A percentile compares a stretch with the other conserved stretches of the same genome.
These are phyloP conservation scores for Pseudocercospora cruenta DNA, from an alignment of 2,329 filamentous ascomycete species.

Conservation along the genomic window DNA sequence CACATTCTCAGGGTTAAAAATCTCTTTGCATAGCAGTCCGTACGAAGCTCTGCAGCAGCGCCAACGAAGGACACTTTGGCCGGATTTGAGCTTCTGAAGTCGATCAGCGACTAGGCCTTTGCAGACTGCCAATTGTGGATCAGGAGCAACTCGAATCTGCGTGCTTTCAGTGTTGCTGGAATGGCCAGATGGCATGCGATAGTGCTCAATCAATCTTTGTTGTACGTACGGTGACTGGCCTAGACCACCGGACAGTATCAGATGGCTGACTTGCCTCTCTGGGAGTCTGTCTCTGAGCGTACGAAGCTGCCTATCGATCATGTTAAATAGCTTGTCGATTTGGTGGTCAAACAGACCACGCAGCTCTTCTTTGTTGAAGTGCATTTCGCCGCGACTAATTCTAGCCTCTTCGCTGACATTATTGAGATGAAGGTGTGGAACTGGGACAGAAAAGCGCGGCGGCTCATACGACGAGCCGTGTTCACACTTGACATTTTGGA, in stretches of 20 bases:
- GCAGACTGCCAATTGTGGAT: slow-evolving; percentile 7
- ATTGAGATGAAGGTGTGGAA: slow-evolving; percentile 50
- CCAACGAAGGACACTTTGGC: neutral
- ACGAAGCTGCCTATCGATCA: slow-evolving; percentile 8
- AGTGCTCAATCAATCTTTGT: slow-evolving; percentile 8
- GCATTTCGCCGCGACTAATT: slow-evolving; percentile 43
- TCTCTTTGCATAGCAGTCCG: slow-evolving; percentile 4
- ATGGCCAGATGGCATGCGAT: neutral
- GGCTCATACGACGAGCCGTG: slow-evolving; percentile 47
- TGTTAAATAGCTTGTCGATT: neutral
- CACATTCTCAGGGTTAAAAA: neutral
- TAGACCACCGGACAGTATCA: neutral
- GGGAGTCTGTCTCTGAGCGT: neutral
- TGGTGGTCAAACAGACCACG: slow-evolving; percentile 47
- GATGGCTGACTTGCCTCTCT: slow-evolving; percentile 4
- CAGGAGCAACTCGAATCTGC: neutral
- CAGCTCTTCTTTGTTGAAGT: slow-evolving; percentile 46
- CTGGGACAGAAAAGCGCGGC: slow-evolving; percentile 46
- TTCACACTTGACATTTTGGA: slow-evolving; percentile 36
- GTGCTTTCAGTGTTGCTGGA: neutral
- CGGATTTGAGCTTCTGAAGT: slow-evolving; percentile 5
- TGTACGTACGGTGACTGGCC: slow-evolving; percentile 5
- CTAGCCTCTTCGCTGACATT: slow-evolving; percentile 45
- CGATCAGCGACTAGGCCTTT: slow-evolving; percentile 9
- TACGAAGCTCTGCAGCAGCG: slow-evolving; percentile 6